A percentile compares a stretch with the other conserved stretches of the same genome.
These are phyloP conservation scores for Thermothielavioides terrestris DNA, from an alignment of 495 filamentous ascomycete genomes.

Conservation along the genomic window DNA sequence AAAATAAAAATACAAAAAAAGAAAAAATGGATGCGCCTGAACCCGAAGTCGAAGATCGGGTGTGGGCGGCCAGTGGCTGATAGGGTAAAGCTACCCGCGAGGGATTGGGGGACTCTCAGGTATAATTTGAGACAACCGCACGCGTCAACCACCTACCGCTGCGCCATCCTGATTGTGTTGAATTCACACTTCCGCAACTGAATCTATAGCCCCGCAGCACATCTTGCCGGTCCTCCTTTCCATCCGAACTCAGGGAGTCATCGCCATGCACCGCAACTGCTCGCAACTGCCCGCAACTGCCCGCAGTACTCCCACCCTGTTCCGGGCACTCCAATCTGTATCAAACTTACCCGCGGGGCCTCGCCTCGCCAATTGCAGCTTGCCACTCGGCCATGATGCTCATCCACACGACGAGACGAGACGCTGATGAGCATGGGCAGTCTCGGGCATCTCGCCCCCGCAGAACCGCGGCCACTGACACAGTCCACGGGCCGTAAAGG, in stretches of 20 bases:
- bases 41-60: not conserved
- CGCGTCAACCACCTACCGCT: constrained; percentile 2
- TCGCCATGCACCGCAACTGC: too few species aligned
- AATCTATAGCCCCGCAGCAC: not conserved
- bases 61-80: not conserved
- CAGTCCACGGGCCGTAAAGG: not conserved
- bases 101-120: not conserved
- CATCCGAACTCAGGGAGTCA: too few species aligned
- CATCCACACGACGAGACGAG: not conserved
- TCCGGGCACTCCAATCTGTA: not conserved
- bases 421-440: not conserved
- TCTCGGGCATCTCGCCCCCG: not conserved
- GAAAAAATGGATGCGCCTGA: not conserved
- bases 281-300: too few species aligned
- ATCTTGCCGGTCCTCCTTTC: too few species aligned
- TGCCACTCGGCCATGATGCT: not conserved
- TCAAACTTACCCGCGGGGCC: not conserved
- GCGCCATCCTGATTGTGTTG: constrained; percentile 1
- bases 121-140: not conserved
- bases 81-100: not conserved
- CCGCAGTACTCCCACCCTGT: too few species aligned
- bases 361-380: constrained; percentile 1
- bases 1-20: too few species aligned
- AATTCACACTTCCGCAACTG: not conserved
- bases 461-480: not conserved